Evolutionary conservation across 1,284 basidiomycete genomes (phyloP), one percentile per base, ranked within the genome.

Genomic region (Heliocybe sulcata): DNA sequence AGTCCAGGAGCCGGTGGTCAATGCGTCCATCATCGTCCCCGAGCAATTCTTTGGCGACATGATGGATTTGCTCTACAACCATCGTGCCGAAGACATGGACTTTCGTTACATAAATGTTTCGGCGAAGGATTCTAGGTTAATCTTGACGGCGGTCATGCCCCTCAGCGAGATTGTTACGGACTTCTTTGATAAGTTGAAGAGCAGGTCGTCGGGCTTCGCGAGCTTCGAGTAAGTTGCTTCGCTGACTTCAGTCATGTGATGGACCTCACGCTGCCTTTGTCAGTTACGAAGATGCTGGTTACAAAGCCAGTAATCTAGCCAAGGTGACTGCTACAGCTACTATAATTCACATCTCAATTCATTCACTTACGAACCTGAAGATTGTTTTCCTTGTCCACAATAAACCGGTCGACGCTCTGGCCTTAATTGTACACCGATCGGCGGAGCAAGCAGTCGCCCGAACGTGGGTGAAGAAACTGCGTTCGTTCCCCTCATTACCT

Each of bases 181-280:
- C 69, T 98, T 98, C 69, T 97, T 95, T 67, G 91, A 94, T 63
- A 85, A 89, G 62, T 77, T 98, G 55, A 98, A 98, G 72, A 87
- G 87, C 69, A 79, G 87, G 49, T 94, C 90, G 64, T 94, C 92
- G 2, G 93, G 93, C 22, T 96, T 94, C 67, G 93, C 93, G 9
- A 92, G 90, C 64, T 94, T 96, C 65, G 93, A 96, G 88, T 92
- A 59, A 61, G 85, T 77, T 3, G 48, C 35, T 52, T 56, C 25
- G 26, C 45, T 26, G 48, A 3, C 47, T 50, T n/a, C 48, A 23
- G 20, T 58, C 6, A 51, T 31, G 25, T 54, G 42, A 45, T 35
- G 47, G 22, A 53, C 52, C 10, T 42, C 23, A 52, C 47, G 54
- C 58, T 53, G 29, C 60, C n/a, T 55, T n/a, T 45, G 27, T 25